Base-by-base conservation (phyloP, 2,329 filamentous ascomycete species). In the Decorospora gaudefroyi region DNA sequence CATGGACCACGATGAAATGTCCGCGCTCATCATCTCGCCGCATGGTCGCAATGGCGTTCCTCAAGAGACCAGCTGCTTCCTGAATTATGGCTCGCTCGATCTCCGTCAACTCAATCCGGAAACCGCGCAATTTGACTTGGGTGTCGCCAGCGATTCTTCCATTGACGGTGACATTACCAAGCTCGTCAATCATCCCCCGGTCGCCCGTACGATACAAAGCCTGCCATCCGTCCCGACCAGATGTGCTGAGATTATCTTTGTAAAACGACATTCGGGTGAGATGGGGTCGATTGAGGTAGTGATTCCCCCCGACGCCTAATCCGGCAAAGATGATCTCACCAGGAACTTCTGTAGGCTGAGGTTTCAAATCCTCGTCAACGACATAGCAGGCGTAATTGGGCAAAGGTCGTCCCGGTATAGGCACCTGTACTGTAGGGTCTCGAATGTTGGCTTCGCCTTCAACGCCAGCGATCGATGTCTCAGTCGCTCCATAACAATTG, bases 261-360 rank as follows among this genome's bases (percentile, higher is more conserved):
- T 48, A 6, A 29, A 59, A 72, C 1, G 50, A 38, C 5, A 55
- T 62, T 7, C 53, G 30, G 5, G 62, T 60, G 0, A 51, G 31
- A 6, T 46, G 42, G 4, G 13, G n/a, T 2, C 53, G 45, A 36
- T 62, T 54, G 2, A 72, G 37, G 41, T 76, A 76, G 32, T 12
- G n/a, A n/a, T 23, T 38, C 6, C 21, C 42, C 8, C 22, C 46
- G 4, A 25, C 23, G 10, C 23, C 23, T 3, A 25, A 25, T 9
- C 74, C 73, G 12, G 59, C 71, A 21, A 78, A 61, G 18, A 47
- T 61, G 4, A 78, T 61, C 22, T 37, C 74, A 6, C 76, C 76
- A 0, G 67, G 56, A 2, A 69, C 49, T 1, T 76, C 76, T 8
- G 64, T 43, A 0, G 76, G 71, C 5, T 74, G 63, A 1, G 69